Percentiles rank a stretch among this genome's conserved stretches.
Evolutionary conservation across 2,329 filamentous ascomycete species (phyloP).

Genomic region (Fusarium continuum): DNA sequence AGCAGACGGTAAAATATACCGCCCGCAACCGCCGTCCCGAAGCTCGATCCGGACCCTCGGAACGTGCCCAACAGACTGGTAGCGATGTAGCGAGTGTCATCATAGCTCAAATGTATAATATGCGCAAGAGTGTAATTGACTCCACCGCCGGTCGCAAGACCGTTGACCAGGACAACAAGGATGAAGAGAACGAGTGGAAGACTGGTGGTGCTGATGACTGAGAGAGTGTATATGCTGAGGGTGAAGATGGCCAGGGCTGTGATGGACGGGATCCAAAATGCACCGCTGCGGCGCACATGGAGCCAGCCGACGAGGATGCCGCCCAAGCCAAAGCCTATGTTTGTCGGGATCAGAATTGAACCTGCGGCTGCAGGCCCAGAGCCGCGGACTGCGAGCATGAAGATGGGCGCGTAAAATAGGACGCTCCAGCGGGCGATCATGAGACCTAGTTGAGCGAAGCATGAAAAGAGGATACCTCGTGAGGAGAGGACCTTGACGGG

Average conservation of each 20-base stretch:
- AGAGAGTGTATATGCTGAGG: conserved; percentile 65
- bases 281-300: conserved; percentile 76
- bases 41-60: conserved; percentile 81
- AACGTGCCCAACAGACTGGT: conserved; percentile 82
- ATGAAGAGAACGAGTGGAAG: conserved; percentile 65
- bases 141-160: conserved; percentile 74
- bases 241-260: conserved; percentile 70
- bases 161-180: conserved; percentile 72
- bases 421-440: conserved; percentile 86
- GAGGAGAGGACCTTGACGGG: conserved; percentile 75
- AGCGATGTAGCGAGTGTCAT: conserved; percentile 76
- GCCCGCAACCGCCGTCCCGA: conserved; percentile 81
- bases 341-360: conserved; percentile 81
- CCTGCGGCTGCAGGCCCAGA: conserved; percentile 76
- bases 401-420: conserved; percentile 83
- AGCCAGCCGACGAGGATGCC: conserved; percentile 77
- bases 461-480: conserved; percentile 76
- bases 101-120: conserved; percentile 74
- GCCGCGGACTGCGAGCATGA: conserved; percentile 78
- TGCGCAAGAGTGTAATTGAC: conserved; percentile 87
- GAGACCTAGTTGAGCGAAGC: conserved; percentile 76
- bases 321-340: conserved; percentile 79
- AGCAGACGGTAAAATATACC: conserved; percentile 76
- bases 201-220: conserved; percentile 61
- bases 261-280: conserved; percentile 74